Evolutionary conservation across 257 asterid genomes (phyloP).

Genomic region (Scutellaria barbata): DNA sequence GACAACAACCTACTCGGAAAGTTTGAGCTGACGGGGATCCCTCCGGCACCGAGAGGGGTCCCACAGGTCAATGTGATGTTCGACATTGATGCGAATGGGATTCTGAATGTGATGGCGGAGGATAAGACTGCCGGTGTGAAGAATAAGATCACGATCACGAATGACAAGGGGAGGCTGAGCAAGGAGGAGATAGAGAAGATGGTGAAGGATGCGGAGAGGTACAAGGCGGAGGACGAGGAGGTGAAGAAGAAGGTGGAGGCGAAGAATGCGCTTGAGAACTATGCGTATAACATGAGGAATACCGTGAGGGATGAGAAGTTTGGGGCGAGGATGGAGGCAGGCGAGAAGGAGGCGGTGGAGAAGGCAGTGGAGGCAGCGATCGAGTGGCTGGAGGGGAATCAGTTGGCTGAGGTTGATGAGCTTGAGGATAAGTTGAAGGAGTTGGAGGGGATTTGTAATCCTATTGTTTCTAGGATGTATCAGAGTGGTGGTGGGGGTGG

Average conservation of each 20-base stretch:
- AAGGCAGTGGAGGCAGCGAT: constrained; percentile 49
- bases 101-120: constrained; percentile 55
- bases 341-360: constrained; percentile 53
- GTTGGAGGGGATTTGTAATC: constrained; percentile 55
- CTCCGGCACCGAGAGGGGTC: constrained; percentile 66
- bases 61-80: constrained; percentile 61
- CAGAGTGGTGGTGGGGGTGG: constrained; percentile 45
- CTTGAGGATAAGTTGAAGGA: constrained; percentile 63
- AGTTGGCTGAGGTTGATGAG: constrained; percentile 69
- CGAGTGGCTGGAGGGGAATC: constrained; percentile 63
- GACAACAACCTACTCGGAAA: constrained; percentile 58
- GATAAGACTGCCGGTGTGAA: constrained; percentile 60
- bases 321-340: constrained; percentile 38
- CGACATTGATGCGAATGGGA: constrained; percentile 61
- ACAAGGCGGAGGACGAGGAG: constrained; percentile 60
- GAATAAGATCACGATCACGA: constrained; percentile 63
- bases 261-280: constrained; percentile 53
- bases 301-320: constrained; percentile 66
- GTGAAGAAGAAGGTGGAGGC: constrained; percentile 68
- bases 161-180: constrained; percentile 57
- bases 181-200: constrained; percentile 60
- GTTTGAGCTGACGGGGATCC: constrained; percentile 60
- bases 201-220: constrained; percentile 65
- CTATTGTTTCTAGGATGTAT: constrained; percentile 61
- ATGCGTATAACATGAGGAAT: constrained; percentile 65